Base-by-base conservation (phyloP, 495 filamentous ascomycete genomes). In the Aspergillus biplanus region DNA sequence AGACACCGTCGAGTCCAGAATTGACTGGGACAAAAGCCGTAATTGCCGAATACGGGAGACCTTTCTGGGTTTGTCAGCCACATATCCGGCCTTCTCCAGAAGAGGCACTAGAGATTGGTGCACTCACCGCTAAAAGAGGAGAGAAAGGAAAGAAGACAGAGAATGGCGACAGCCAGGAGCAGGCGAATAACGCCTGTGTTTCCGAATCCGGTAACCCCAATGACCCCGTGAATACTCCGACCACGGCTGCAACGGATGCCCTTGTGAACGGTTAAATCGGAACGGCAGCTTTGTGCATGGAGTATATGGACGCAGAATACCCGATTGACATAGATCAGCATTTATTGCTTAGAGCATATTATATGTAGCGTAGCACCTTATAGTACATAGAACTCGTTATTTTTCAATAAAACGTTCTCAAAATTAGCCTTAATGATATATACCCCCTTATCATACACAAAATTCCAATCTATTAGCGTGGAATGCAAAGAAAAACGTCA, bases 1-100 rank as follows among this genome's bases (percentile, higher is more conserved):
- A 81, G 33, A 71, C 66, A 27, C 59, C 69, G 47, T 57, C 77
- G 4, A 68, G 80, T 27, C 70, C 71, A 3, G 74, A 72, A 7
- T 69, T 77, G n/a, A 78, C 73, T 18, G 78, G 86, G 59, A 93
- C 90, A 9, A 82, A 86, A 32, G 83, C 83, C 33, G 85, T 88
- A 2, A 88, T 93, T 33, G 84, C 81, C 59, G 79, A 84, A 54
- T 93, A 90, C 69, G 86, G 85, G 69, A 75, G 91, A 56, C 95
- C 95, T 4, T 97, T 87, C 84, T 99, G 93, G 91, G 80, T 97
- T 5, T 94, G 91, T 49, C 95, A 99, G 76, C 92, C 95, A 4
- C 91, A 97, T 66, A 82, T 97, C 3, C 80, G 95, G 34, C 93
- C 93, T 42, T 68, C 97, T 68, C 95, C 95, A 0, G 91, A 91